Evolutionary conservation across 2,329 filamentous ascomycete genomes (phyloP), one percentile per base, ranked within the genome.

Genomic region (Cercospora berteroae): DNA sequence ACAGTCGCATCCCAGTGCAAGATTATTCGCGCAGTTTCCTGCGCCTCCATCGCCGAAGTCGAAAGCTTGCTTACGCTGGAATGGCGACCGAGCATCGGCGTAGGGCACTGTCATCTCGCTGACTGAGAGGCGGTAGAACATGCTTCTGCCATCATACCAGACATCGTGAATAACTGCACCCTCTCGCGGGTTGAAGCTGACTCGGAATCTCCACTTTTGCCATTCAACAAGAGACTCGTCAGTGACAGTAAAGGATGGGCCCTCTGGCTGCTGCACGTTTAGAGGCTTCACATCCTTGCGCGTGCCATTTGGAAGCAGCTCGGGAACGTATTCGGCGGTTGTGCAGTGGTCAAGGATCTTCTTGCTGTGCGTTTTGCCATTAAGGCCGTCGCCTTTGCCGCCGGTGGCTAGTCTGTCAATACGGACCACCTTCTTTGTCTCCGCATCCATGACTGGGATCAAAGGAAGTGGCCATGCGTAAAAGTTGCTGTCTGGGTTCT

Each of bases 121-220:
- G 66, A 90, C 83, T 69, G 86, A 87, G 31, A 92, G 77, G 1
- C 90, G 84, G 78, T 91, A 89, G 74, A 92, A 83, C 29, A 92
- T 81, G 50, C 85, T 87, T 18, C 89, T 83, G 39, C 84, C 84
- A 71, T 90, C 87, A 74, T 90, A 93, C 73, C 84, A 83, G 16
- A 93, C 79, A 71, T 92, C 89, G 74, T 92, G 89, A 3, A 93
- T 81, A 2, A 90, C 88, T 8, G 88, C 85, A 7, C 90, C 90
- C 76, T 93, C 90, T 1, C 90, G 83, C 57, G 86, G 84, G 76
- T 89, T 92, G 80, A 90, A 91, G 39, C 86, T 85, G 3, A 93
- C 83, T 10, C 89, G 82, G 79, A 93, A 88, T 1, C 85, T 82
- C 81, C 81, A 83, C 71, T 82, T 83, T 72, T 83, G 80, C 81